A percentile compares a stretch with the other conserved stretches of the same genome.
phyloP scores from a whole-genome alignment of 768 basidiomycete species.

The Clitopilus passeckerianus region DNA sequence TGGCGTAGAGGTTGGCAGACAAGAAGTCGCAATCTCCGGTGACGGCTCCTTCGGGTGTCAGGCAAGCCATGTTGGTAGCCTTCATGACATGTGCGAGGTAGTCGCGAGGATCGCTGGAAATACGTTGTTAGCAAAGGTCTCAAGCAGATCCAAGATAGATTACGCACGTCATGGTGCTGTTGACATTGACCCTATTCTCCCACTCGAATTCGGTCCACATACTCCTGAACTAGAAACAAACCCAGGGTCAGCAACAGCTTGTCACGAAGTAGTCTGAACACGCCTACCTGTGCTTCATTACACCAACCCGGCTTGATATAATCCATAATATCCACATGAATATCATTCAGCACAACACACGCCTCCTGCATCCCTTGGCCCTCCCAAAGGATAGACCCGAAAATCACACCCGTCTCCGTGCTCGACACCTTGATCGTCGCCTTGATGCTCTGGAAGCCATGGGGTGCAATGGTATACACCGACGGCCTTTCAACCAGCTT shows the following conservation, averaged over 20 bases:
- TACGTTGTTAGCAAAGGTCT: not conserved
- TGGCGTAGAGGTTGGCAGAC: conserved; percentile 94
- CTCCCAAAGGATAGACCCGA: conserved; percentile 97
- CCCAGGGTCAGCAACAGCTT: not conserved
- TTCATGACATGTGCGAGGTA: conserved; percentile 96
- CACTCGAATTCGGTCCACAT: conserved; percentile 99
- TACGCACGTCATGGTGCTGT: conserved; percentile 74
- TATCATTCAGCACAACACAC: conserved; percentile 93
- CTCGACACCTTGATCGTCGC: conserved; percentile 98
- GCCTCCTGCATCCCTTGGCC: conserved; percentile 82
- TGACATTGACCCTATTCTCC: conserved; percentile 98
- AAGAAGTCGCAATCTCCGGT: conserved; percentile 97
- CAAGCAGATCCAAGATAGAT: conserved; percentile 3
- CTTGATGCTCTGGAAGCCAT: conserved; percentile 98
- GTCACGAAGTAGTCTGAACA: not conserved
- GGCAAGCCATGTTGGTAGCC: conserved; percentile 94
- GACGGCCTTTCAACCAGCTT: conserved; percentile 96
- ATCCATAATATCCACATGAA: conserved; percentile 98
- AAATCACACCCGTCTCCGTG: conserved; percentile 98
- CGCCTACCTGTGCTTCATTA: conserved; percentile 82
- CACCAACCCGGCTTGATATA: conserved; percentile 97
- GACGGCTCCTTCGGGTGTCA: conserved; percentile 92
- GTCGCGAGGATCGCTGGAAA: conserved; percentile 69
- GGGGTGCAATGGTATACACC: conserved; percentile 89
- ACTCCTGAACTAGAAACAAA: conserved; percentile 68